A percentile compares a stretch with the other conserved stretches of the same genome.
phyloP scores from a whole-genome alignment of 306 rosid genomes.

The Lagenaria siceraria region DNA sequence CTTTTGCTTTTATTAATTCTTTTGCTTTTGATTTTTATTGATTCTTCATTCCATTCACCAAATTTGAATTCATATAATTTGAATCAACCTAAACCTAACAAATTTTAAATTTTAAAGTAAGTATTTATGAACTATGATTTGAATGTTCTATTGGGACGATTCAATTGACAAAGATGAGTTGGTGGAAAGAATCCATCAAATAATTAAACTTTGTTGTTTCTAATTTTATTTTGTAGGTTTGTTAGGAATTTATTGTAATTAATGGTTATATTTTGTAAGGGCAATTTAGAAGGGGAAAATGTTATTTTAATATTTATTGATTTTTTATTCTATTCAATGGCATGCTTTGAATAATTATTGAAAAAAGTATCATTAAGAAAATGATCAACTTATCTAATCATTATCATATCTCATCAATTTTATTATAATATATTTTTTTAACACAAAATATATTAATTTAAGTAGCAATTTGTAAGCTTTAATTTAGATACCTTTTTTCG shows the following conservation, averaged over 20 bases:
- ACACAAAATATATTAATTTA: not conserved
- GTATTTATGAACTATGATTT: not conserved
- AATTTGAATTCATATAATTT: not conserved
- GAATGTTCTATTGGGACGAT: not conserved
- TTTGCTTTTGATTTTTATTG: not conserved
- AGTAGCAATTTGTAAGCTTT: not conserved
- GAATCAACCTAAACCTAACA: not conserved
- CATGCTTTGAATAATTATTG: not conserved
- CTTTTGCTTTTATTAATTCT: not conserved
- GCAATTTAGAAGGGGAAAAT: not conserved
- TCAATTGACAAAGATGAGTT: not conserved
- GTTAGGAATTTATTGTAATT: not conserved
- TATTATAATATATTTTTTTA: not conserved
- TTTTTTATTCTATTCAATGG: not conserved
- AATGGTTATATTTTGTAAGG: not conserved
- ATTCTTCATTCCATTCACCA: not conserved
- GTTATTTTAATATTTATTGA: not conserved
- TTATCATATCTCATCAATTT: not conserved
- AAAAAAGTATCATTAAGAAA: not conserved
- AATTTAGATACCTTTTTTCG: not conserved
- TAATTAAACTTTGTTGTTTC: not conserved
- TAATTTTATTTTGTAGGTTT: not conserved
- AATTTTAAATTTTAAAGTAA: not conserved
- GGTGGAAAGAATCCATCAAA: not conserved
- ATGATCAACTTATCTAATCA: not conserved